Conservation (phyloP, 2,329 filamentous ascomycete genomes). For the Paecilomyces sp. region DNA sequence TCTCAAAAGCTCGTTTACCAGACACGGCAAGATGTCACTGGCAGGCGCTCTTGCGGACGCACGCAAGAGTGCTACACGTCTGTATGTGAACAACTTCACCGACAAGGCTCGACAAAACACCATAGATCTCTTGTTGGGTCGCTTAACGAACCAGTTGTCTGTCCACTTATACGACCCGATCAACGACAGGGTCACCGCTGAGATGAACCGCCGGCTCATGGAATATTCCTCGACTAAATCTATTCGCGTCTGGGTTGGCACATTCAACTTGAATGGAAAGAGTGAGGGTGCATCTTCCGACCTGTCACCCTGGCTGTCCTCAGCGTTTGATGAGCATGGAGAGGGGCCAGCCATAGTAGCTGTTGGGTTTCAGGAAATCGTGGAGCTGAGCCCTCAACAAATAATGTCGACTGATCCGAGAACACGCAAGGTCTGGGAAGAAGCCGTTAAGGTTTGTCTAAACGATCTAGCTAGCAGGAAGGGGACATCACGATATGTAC, state of each 20-base stretch:
- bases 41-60: conserved; percentile 92
- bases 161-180: conserved; percentile 90
- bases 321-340: conserved; percentile 47
- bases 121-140: conserved; percentile 85
- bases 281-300: conserved; percentile 72
- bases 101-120: conserved; percentile 90
- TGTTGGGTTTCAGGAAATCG: conserved; percentile 94
- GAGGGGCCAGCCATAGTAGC: conserved; percentile 76
- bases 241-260: conserved; percentile 78
- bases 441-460: conserved; percentile 67
- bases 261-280: conserved; percentile 90
- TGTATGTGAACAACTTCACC: conserved; percentile 97
- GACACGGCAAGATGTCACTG: conserved; percentile 90
- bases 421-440: conserved; percentile 79
- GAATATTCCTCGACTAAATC: conserved; percentile 70
- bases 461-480: conserved; percentile 62
- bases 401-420: conserved; percentile 98
- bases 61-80: conserved; percentile 83
- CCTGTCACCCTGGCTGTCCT: conserved; percentile 75
- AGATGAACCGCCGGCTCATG: conserved; percentile 57
- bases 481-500: conserved; percentile 72
- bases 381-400: conserved; percentile 94
- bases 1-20: conserved; percentile 89
- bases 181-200: conserved; percentile 77
- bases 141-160: conserved; percentile 72